Base-by-base conservation (phyloP, 345 rosid species). In the Murraya paniculata region DNA sequence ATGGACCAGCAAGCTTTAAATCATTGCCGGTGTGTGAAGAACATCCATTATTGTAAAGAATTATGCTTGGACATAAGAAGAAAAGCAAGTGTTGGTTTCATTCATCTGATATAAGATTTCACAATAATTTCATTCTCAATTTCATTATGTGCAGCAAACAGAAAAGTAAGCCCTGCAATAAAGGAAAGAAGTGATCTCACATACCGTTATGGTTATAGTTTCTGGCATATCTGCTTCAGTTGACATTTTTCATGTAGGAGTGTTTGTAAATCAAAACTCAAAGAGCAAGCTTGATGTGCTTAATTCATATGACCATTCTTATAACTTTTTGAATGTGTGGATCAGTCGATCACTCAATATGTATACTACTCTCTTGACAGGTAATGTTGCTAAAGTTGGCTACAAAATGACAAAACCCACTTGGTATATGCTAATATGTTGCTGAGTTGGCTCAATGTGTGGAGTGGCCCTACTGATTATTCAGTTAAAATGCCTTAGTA, bases 391-490 rank as follows among this genome's bases (percentile, higher is more conserved):
- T 60, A 85, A 83, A 86, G 84, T 73, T 38, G 83, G 80, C 82
- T 74, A 73, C 74, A 30, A 81, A 72, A 39, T 82, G 91, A 88
- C 86, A 88, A 87, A 77, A 31, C 84, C 89, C 84, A 86, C 87
- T 83, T 84, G 90, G 36, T 73, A 66, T 79, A 36, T 60, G 84
- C 73, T 76, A 70, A 83, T 73, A 71, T 67, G 71, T 69, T 61
- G 82, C 74, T 89, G 90, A 89, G 95, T 85, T 91, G 93, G 90
- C 87, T 68, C 74, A 53, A 62, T 71, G 77, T 67, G 82, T 55
- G 19, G 22, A 64, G 72, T 67, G 89, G 89, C 60, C 91, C 91
- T 75, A 82, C 84, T 61, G 74, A 80, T 86, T 75, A 73, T 65
- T 75, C 75, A 59, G 1, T 58, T 88, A 83, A 84, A 81, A 33